Evolutionary conservation across 148 eudicot species (phyloP).

Genomic region (Beta vulgaris): DNA sequence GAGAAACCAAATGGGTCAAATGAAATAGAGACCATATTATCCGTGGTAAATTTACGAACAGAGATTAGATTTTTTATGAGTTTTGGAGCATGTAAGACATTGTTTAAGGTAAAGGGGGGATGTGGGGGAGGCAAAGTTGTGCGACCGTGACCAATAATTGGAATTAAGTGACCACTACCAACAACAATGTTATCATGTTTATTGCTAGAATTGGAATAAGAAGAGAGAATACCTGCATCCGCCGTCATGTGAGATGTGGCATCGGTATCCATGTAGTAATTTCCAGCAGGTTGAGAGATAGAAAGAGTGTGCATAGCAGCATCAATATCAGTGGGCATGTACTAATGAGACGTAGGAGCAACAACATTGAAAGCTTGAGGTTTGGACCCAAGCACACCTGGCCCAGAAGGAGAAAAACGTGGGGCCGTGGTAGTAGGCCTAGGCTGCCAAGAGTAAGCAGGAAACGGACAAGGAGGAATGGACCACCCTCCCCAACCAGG

Average conservation of each 20-base stretch:
- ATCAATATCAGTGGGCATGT: neutral
- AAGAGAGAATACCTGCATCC: too few species aligned
- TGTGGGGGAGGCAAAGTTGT: neutral
- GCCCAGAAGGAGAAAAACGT: neutral
- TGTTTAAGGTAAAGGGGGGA: neutral
- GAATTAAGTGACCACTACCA: constrained; percentile 4
- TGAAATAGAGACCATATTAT: too few species aligned
- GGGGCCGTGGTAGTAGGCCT: neutral
- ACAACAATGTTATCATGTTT: too few species aligned
- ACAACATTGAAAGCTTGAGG: neutral
- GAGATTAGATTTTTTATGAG: too few species aligned
- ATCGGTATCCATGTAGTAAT: neutral
- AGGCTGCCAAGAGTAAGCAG: neutral
- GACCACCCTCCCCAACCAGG: neutral
- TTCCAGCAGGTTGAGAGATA: neutral
- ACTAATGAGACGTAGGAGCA: neutral
- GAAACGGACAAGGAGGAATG: neutral
- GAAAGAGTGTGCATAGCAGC: neutral
- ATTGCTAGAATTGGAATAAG: too few species aligned
- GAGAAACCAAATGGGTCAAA: neutral
- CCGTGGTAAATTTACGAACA: too few species aligned
- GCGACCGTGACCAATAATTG: neutral
- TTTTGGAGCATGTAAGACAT: neutral
- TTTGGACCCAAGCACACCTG: neutral
- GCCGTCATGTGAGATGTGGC: too few species aligned